Percentiles rank a stretch among this genome's conserved stretches.
Conservation (phyloP, 768 basidiomycete genomes). For the Trametes cubensis region DNA sequence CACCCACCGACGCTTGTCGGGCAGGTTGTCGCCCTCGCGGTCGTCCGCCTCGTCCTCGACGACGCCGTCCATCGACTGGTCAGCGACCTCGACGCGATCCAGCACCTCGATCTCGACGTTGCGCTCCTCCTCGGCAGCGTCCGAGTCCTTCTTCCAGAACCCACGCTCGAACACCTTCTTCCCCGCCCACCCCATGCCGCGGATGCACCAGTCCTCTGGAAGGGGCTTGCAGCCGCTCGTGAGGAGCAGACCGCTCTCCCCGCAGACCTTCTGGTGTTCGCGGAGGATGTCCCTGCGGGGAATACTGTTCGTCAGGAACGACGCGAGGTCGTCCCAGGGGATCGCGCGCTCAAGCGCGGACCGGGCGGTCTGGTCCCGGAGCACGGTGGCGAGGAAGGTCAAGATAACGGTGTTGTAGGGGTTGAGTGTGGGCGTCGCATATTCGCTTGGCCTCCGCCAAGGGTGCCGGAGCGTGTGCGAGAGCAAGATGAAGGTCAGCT, state of each 20-base stretch:
- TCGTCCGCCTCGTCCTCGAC: constrained; percentile 79
- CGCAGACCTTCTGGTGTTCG: constrained; percentile 33
- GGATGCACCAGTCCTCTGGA: constrained; percentile 92
- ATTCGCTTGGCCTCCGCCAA: constrained; percentile 60
- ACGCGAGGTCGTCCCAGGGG: constrained; percentile 80
- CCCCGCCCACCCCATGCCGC: constrained; percentile 97
- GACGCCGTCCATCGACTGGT: constrained; percentile 66
- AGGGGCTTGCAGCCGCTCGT: constrained; percentile 71
- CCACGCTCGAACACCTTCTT: constrained; percentile 89
- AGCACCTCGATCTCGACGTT: constrained; percentile 79
- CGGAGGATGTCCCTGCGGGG: constrained; percentile 53
- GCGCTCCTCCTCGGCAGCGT: constrained; percentile 54
- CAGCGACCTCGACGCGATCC: constrained; percentile 56
- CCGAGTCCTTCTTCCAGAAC: constrained; percentile 73
- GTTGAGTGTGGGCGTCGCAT: constrained; percentile 62
- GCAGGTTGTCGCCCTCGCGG: constrained; percentile 39
- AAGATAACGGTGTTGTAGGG: constrained; percentile 86
- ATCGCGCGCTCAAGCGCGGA: constrained; percentile 71
- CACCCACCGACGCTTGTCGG: constrained; percentile 63
- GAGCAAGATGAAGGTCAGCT: constrained; percentile 80
- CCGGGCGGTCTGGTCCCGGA: constrained; percentile 64
- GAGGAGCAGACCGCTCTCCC: constrained; percentile 65
- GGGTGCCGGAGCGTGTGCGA: constrained; percentile 68
- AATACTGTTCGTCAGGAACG: constrained; percentile 57
- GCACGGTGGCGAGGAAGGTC: constrained; percentile 83